Evolutionary conservation across 2,329 filamentous ascomycete genomes (phyloP), one percentile per base, ranked within the genome.

Genomic region (Diaporthe longicolla): DNA sequence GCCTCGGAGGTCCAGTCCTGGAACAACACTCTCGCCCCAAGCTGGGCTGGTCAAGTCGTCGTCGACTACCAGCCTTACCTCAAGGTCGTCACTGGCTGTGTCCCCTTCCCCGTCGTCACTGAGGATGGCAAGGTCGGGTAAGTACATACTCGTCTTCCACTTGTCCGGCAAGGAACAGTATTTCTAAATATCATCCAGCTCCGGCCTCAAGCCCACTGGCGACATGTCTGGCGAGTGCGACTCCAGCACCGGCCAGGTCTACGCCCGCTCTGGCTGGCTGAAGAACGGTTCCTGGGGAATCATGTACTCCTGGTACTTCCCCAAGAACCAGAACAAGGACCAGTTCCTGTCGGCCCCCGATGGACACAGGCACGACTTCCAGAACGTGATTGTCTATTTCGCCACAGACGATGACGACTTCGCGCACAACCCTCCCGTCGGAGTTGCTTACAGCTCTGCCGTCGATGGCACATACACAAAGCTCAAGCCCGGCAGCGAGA

Each of bases 71-170:
- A 66, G 81, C 90, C 89, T 0, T 85, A 83, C 70, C 83, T 91
- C 6, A 77, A 89, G 19, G 87, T 91, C 6, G 84, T 85, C 35
- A 88, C 89, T 77, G 90, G 90, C 63, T 92, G 90, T 75, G 90
- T 92, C 13, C 89, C 90, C 0, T 92, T 90, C 79, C 90, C 90
- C 0, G 90, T 87, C 1, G 90, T 92, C 1, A 87, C 92, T 75
- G 84, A 85, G 0, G 80, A 82, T 0, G 90, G 91, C 88, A 26
- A 84, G 86, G 89, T 91, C 80, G 83, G 77, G 26, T 69, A 4
- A 68, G 17, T 35, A 65, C 55, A 24, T 52, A 19, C 45, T 66
- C 21, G 17, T 48, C 43, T 17, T n/a, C 26, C n/a, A 10, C 7
- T 35, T 35, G 19, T 2, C 15, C 19, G n/a, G 19, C 24, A 65